Evolutionary conservation across 129 eudicot species (phyloP), one percentile per base, ranked within the genome.

Genomic region (Flaveria sonorensis): DNA sequence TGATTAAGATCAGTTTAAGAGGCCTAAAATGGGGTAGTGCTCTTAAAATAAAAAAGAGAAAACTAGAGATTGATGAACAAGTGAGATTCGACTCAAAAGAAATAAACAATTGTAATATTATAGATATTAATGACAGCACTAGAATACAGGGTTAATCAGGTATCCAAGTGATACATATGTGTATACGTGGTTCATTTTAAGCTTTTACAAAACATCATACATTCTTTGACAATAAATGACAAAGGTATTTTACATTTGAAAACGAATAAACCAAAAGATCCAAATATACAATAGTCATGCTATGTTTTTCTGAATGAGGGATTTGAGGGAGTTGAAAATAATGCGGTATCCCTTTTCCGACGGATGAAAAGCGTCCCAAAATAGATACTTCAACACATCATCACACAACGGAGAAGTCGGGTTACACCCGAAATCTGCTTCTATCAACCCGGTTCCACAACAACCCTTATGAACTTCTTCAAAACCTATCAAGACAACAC

Each of bases 391-490:
- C 2, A 85, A 73, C 15, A 80, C 83, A 71, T 93, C 88, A 15
- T 76, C 61, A 76, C 98, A 93, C 20, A 90, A 72, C 0, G 81
- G 65, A 6, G 92, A 71, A 9, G 12, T 72, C 2, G 81, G 75
- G 53, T 93, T 93, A 83, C 97, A 93, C 72, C 82, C 57, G 6
- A 55, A 48, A 64, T 89, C 57, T 2, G 83, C 76, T 81, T 93
- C 97, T 3, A 93, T n/a, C 51, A 83, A 30, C 3, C 98, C 98
- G 9, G 88, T 88, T 64, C 96, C 98, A 24, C 98, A 93, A 81
- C 98, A 93, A 61, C 98, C 89, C 65, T 48, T 83, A 18, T 76
- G 77, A 16, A 67, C 80, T 43, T 48, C 77, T 43, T 83, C 82
- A 60, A 88, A 85, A 21, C 84, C 92, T 88, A 52, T 36, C 43